A percentile compares a stretch with the other conserved stretches of the same genome.
These are phyloP conservation scores for Abrus pulchellus DNA, from an alignment of 306 rosid genomes.

Conservation along the genomic window DNA sequence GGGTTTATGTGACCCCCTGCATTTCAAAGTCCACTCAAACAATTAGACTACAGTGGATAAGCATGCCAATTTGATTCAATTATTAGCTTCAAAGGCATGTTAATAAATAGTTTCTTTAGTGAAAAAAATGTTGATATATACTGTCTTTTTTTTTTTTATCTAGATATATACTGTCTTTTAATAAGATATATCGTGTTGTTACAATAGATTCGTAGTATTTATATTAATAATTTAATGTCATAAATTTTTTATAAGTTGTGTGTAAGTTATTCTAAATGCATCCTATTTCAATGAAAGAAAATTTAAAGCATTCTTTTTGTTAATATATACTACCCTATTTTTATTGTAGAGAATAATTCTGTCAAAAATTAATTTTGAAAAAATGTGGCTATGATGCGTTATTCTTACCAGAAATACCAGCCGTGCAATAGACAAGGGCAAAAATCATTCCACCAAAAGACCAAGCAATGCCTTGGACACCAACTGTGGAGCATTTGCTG, in stretches of 20 bases:
- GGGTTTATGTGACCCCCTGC: conserved; percentile 46
- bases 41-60: background rate
- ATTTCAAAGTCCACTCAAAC: background rate
- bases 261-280: no score
- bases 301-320: background rate
- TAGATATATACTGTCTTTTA: no score
- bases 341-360: background rate
- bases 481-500: conserved; percentile 54
- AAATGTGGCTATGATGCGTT: background rate
- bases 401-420: conserved; percentile 55
- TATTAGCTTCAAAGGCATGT: no score
- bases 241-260: no score
- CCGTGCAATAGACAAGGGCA: conserved; percentile 59
- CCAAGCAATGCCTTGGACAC: conserved; percentile 62
- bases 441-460: conserved; percentile 63
- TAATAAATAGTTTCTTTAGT: no score
- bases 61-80: no score
- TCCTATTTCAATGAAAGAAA: no score
- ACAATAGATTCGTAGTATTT: no score
- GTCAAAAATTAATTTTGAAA: background rate
- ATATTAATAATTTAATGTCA: no score
- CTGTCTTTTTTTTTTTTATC: no score
- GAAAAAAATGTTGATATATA: no score
- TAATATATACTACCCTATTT: background rate
- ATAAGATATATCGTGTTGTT: no score